A percentile compares a stretch with the other conserved stretches of the same genome.
Conservation (phyloP, 2,329 filamentous ascomycete genomes). For the Sporothrix schenckii region DNA sequence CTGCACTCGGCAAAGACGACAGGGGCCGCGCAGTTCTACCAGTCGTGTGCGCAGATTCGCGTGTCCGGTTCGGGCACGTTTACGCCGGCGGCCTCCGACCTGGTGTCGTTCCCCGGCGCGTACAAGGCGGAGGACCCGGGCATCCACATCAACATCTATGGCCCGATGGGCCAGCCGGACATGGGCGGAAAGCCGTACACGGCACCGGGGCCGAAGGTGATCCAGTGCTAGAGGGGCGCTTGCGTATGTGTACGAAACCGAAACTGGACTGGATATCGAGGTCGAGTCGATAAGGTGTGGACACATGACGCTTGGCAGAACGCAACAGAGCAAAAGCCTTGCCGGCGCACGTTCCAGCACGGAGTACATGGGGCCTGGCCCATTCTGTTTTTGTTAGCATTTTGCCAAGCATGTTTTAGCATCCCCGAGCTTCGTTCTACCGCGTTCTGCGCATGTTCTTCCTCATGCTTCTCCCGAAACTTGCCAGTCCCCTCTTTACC, state of each 20-base stretch:
- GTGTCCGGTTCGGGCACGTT: conserved; percentile 48
- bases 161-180: conserved; percentile 47
- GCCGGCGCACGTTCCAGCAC: neutral
- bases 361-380: neutral
- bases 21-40: conserved; percentile 50
- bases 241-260: neutral
- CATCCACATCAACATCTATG: conserved; percentile 54
- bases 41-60: conserved; percentile 49
- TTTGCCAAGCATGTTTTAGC: conserved; percentile 18
- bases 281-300: no score
- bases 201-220: conserved; percentile 45
- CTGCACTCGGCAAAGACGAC: conserved; percentile 52
- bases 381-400: conserved; percentile 19
- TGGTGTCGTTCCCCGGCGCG: conserved; percentile 52
- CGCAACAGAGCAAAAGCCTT: conserved; percentile 2
- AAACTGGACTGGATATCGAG: no score
- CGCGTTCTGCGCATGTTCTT: conserved; percentile 17
- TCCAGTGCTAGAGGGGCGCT: conserved; percentile 40
- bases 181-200: conserved; percentile 48
- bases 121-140: conserved; percentile 51
- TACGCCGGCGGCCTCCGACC: conserved; percentile 43
- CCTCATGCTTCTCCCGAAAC: conserved; percentile 9
- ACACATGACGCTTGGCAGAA: neutral
- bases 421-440: conserved; percentile 13
- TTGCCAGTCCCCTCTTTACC: neutral